Base-by-base conservation (phyloP, 768 basidiomycete species). In the Termitomyces sp. region DNA sequence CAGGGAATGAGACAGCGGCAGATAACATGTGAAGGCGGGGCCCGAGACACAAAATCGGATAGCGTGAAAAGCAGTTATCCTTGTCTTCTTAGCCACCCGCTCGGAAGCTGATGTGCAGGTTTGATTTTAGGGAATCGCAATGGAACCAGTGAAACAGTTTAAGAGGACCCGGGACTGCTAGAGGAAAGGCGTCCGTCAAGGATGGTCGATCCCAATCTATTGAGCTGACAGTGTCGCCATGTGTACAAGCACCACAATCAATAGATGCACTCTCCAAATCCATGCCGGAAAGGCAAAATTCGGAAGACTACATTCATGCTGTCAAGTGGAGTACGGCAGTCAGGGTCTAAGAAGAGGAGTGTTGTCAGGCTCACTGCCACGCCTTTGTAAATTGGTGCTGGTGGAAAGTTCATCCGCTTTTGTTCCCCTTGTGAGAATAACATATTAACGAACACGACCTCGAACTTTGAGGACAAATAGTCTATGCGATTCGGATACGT, bases 261-360 rank as follows among this genome's bases (percentile, higher is more conserved):
- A 59, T 50, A 22, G 4, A 28, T 28, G 2, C 28, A 28, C 24
- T n/a, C 38, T 33, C 44, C 51, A 7, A 46, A 6, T 59, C 49
- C 42, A 33, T 53, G 51, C 24, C 60, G 55, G 45, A 39, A 45
- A 49, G 39, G 58, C 51, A 55, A 28, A 59, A 62, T 40, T 28
- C 39, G 58, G 60, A 48, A 35, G 57, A 49, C 44, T 18, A 49
- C 56, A 57, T 63, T 63, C 62, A 57, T 59, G 60, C 57, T 63
- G 65, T 66, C 65, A 59, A 38, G 16, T 18, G n/a, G 35, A 39
- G 33, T 46, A 48, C 35, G 42, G 46, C 36, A 52, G 48, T 46
- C 54, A 65, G 57, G 58, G 52, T 55, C 48, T 39, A n/a, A 11
- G 46, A 35, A 18, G 42, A 24, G 38, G 16, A 36, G 39, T 33